Conservation (phyloP, 305 asterid species). For the Fraxinus greggii region DNA sequence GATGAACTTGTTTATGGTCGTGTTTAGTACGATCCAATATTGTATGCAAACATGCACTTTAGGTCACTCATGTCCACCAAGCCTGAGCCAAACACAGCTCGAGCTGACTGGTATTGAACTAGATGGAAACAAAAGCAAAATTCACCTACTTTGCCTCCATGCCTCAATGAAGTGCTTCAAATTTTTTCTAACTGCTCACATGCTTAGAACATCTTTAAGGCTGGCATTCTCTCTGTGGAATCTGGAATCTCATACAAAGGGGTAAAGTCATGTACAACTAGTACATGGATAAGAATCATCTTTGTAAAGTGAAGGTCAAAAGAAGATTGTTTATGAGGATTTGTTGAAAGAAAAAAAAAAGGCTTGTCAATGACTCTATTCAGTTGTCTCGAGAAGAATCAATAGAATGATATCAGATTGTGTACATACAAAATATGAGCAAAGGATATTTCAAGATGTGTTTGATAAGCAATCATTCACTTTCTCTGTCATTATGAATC, state of each 20-base stretch:
- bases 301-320: conserved; percentile 42
- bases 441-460: conserved; percentile 28
- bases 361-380: conserved; percentile 28
- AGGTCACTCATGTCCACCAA: conserved; percentile 13
- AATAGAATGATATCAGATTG: conserved; percentile 16
- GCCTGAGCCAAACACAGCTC: conserved; percentile 6
- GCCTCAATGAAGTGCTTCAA: conserved; percentile 23
- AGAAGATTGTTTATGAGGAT: conserved; percentile 29
- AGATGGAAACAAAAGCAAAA: conserved; percentile 21
- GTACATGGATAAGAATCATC: conserved; percentile 46
- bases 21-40: not conserved
- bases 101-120: conserved; percentile 9
- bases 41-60: not conserved
- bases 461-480: conserved; percentile 50
- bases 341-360: conserved; percentile 25
- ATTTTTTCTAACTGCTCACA: conserved; percentile 45
- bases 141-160: conserved; percentile 20
- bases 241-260: conserved; percentile 21
- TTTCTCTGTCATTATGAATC: conserved; percentile 29
- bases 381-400: conserved; percentile 30
- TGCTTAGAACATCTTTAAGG: conserved; percentile 26
- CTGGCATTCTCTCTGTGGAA: conserved; percentile 17
- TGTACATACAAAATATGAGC: conserved; percentile 26
- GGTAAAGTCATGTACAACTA: conserved; percentile 19
- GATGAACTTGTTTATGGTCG: not conserved